A percentile compares a stretch with the other conserved stretches of the same genome.
Evolutionary conservation across 495 filamentous ascomycete species (phyloP).

Genomic region (Cetradonia linearis): DNA sequence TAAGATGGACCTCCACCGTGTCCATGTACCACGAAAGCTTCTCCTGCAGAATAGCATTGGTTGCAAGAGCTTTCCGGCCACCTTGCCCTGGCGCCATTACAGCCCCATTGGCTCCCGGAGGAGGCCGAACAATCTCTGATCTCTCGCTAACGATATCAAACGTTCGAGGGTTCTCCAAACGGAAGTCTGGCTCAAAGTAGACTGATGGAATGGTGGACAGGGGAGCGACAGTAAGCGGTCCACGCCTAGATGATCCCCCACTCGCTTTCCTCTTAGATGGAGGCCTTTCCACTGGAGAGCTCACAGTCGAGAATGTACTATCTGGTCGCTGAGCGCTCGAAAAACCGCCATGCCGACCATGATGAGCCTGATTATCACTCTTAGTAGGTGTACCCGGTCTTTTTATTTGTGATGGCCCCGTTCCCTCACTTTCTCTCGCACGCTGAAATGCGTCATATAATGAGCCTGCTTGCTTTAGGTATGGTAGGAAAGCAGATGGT

Average conservation of each 20-base stretch:
- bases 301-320: conserved; percentile 1
- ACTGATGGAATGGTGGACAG: conserved; percentile 84
- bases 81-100: conserved; percentile 41
- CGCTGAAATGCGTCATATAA: conserved; percentile 75
- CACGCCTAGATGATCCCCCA: conserved; percentile 40
- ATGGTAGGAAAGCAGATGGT: conserved; percentile 65
- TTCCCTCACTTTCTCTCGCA: conserved; percentile 58
- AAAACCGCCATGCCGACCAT: conserved; percentile 17
- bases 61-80: conserved; percentile 76
- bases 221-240: conserved; percentile 60
- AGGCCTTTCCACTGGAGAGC: conserved; percentile 42
- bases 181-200: conserved; percentile 94
- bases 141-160: conserved; percentile 96
- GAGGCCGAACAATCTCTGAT: conserved; percentile 76
- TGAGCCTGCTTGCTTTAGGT: conserved; percentile 70
- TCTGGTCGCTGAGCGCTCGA: conserved; percentile 12
- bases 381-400: conserved; percentile 18
- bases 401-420: conserved; percentile 33
- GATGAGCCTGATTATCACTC: conserved; percentile 5
- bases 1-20: conserved; percentile 94
- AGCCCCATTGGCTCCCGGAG: conserved; percentile 52
- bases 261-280: conserved; percentile 41
- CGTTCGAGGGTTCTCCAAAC: conserved; percentile 87
- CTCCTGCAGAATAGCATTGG: conserved; percentile 97
- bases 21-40: conserved; percentile 99